These are phyloP conservation scores for Houttuynia cordata DNA, from an alignment of 164 flowering plant species.

Conservation along the genomic window DNA sequence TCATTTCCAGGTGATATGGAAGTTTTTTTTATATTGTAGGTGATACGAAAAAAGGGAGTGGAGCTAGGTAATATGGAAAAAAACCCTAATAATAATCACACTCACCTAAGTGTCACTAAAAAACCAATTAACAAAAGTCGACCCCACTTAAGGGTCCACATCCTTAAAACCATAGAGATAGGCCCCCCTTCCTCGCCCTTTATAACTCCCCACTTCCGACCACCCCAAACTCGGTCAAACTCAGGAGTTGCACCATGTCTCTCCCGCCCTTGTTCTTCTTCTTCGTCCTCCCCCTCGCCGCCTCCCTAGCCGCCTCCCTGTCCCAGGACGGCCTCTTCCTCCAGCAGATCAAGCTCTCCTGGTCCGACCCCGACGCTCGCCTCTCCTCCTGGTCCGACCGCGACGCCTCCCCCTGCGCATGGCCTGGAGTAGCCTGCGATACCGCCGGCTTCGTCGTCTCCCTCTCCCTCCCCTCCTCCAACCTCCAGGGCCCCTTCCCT, in stretches of 20 bases:
- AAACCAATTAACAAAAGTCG: too few relatives aligned
- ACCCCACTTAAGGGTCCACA: too few relatives aligned
- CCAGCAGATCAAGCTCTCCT: constrained; percentile 30
- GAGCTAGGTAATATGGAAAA: too few relatives aligned
- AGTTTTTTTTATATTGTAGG: too few relatives aligned
- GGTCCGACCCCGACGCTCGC: constrained; percentile 47
- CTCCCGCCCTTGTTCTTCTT: constrained; percentile 2
- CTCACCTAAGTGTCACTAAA: too few relatives aligned
- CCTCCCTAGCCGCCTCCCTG: constrained; percentile 12
- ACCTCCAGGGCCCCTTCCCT: constrained; percentile 63
- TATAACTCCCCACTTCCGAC: too few relatives aligned
- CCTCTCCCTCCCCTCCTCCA: constrained; percentile 41
- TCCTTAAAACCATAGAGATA: too few relatives aligned
- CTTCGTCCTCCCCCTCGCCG: constrained; percentile 14
- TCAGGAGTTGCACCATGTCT: not conserved
- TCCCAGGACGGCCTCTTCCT: constrained; percentile 76
- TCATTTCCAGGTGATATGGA: too few relatives aligned
- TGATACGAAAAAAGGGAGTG: too few relatives aligned
- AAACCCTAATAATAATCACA: too few relatives aligned
- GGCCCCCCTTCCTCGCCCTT: too few relatives aligned
- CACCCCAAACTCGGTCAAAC: not conserved
- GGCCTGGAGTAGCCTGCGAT: constrained; percentile 69
- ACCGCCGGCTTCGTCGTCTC: constrained; percentile 35
- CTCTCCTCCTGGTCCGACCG: constrained; percentile 51
- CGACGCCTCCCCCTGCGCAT: constrained; percentile 50